A percentile compares a stretch with the other conserved stretches of the same genome.
phyloP scores from a whole-genome alignment of 371 early-diverging fungal genomes.

The Rhizopus arrhizus region DNA sequence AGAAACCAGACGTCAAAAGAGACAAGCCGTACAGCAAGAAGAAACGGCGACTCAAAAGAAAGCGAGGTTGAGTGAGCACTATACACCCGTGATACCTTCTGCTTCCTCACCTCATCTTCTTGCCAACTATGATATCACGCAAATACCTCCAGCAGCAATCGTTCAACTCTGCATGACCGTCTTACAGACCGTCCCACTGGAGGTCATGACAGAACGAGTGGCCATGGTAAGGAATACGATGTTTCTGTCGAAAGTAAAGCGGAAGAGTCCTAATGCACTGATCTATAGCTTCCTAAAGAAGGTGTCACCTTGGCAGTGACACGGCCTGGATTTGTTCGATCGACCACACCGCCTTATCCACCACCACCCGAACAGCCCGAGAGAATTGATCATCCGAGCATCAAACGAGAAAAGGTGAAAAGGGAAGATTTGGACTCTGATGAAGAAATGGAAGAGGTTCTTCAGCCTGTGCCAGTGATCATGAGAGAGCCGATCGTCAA shows the following conservation, averaged over 20 bases:
- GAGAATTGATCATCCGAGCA: constrained; percentile 13
- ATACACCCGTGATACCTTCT: constrained; percentile 19
- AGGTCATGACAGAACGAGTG: constrained; percentile 34
- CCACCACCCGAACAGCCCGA: constrained; percentile 28
- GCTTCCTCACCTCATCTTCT: constrained; percentile 20
- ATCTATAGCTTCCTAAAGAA: constrained; percentile 19
- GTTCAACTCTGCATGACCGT: constrained; percentile 45
- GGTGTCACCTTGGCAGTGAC: constrained; percentile 27
- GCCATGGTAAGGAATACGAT: constrained; percentile 8
- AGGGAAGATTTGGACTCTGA: constrained; percentile 13
- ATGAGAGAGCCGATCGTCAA: constrained; percentile 1
- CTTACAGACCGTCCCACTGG: constrained; percentile 39
- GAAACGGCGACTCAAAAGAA: constrained; percentile 26
- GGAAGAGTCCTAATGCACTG: not conserved
- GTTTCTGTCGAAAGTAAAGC: constrained; percentile 1
- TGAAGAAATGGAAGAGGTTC: constrained; percentile 18
- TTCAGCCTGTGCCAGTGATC: not conserved
- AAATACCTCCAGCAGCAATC: constrained; percentile 38
- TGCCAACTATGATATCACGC: constrained; percentile 42
- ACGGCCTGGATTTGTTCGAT: constrained; percentile 21
- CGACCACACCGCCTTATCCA: constrained; percentile 27
- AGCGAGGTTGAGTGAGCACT: constrained; percentile 9
- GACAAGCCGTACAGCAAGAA: constrained; percentile 15
- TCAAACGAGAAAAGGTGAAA: constrained; percentile 10
- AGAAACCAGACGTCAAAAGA: constrained; percentile 28